Evolutionary conservation across 1,284 basidiomycete genomes (phyloP), one percentile per base, ranked within the genome.

Genomic region (Schizophyllum commune): DNA sequence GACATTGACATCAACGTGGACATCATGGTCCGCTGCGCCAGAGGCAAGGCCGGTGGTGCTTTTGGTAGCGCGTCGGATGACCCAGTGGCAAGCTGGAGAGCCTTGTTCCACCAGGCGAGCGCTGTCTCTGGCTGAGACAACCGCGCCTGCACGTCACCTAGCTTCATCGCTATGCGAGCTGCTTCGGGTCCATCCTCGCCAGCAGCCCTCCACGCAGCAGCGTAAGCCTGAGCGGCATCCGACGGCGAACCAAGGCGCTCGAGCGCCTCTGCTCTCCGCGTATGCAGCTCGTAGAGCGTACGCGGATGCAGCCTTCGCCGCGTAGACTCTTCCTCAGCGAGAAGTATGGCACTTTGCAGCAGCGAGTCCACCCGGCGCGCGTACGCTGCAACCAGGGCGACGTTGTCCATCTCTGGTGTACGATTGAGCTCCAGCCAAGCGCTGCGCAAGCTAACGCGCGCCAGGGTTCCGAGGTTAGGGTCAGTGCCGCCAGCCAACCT

Each of bases 1-100:
- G 90, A 91, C 33, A 89, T 72, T 8, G 90, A 89, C 6, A 89
- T 81, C 1, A 94, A 75, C 15, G 84, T 78, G 7, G 85, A 83
- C 0, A 84, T 77, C 52, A 91, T 73, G 17, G 84, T 84, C 62
- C 92, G 82, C 64, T 92, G 88, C 5, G 83, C 79, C n/a, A 81
- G 76, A 13, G 88, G 87, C 58, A 85, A 83, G 58, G 78, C 69
- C 22, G 88, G 87, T 9, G 75, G 64, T 5, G 69, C 63, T 15
- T 69, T 66, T n/a, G 83, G 79, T 52, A 82, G 67, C n/a, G 64
- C 56, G 22, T 75, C 60, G 32, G 68, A 66, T 13, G 67, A 63
- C n/a, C 65, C 61, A 15, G 64, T 59, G 4, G 73, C 71, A 27
- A 88, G 71, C 39, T 75, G 70, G 33, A 87, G 74, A n/a, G 85